Conservation (phyloP, 192 early-diverging fungal genomes). For the Phlyctochytrium planicorne region DNA sequence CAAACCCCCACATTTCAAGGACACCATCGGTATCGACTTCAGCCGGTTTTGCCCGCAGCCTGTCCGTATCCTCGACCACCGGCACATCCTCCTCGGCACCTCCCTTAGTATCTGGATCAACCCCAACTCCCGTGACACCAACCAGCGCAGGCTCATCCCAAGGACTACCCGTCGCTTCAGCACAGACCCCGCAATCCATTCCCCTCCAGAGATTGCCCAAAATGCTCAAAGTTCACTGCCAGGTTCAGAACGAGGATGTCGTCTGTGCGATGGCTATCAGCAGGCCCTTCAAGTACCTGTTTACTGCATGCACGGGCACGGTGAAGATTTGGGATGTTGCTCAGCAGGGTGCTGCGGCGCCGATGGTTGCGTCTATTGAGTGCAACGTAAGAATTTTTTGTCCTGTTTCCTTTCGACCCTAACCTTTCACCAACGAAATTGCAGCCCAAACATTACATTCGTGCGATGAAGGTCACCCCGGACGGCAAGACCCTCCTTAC, state of each 20-base stretch:
- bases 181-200: not conserved
- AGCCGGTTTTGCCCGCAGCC: too few species aligned
- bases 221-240: constrained; percentile 10
- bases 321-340: constrained; percentile 29
- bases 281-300: constrained; percentile 26
- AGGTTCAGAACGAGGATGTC: constrained; percentile 10
- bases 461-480: constrained; percentile 12
- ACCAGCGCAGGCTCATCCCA: too few species aligned
- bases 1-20: too few species aligned
- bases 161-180: too few species aligned
- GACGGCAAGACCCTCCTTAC: constrained; percentile 25
- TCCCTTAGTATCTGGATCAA: constrained; percentile 2
- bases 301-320: constrained; percentile 6
- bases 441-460: constrained; percentile 8
- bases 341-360: not conserved
- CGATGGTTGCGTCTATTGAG: constrained; percentile 20
- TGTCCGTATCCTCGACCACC: too few species aligned
- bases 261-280: constrained; percentile 26
- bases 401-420: too few species aligned
- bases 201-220: not conserved
- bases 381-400: constrained; percentile 14
- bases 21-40: too few species aligned
- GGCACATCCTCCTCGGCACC: not conserved
- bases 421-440: not conserved
- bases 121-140: not conserved